Evolutionary conservation across 139 green algal species (phyloP).

Genomic region (Nannochloris sp.): DNA sequence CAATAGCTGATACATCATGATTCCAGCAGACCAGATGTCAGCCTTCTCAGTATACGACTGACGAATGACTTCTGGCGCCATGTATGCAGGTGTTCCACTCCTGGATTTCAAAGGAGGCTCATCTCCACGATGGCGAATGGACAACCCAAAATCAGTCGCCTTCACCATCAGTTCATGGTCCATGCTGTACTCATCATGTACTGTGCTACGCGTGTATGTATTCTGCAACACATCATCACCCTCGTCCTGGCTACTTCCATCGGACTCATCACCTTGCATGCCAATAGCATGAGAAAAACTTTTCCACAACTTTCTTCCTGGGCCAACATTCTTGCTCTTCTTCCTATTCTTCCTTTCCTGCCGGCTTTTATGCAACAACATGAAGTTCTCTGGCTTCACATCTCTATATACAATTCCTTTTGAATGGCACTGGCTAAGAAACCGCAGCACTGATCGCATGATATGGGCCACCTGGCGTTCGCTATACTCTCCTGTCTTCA

Average conservation of each 20-base stretch:
- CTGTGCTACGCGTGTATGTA: not conserved
- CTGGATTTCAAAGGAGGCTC: slow-evolving; percentile 66
- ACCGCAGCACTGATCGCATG: slow-evolving; percentile 41
- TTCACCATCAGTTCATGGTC: slow-evolving; percentile 53
- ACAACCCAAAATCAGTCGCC: slow-evolving; percentile 81
- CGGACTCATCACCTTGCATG: not conserved
- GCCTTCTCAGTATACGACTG: slow-evolving; percentile 66
- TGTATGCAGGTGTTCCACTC: slow-evolving; percentile 81
- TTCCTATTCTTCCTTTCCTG: not conserved
- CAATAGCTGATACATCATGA: slow-evolving; percentile 86
- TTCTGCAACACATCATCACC: too few relatives aligned
- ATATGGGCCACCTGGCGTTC: slow-evolving; percentile 45
- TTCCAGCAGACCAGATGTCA: slow-evolving; percentile 84
- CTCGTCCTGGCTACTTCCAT: not conserved
- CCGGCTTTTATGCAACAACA: slow-evolving; percentile 56
- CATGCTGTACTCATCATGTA: not conserved
- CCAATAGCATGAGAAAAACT: not conserved
- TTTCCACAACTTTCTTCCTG: not conserved
- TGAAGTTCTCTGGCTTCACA: slow-evolving; percentile 85
- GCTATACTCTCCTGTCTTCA: slow-evolving; percentile 43
- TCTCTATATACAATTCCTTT: slow-evolving; percentile 69
- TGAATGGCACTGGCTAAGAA: slow-evolving; percentile 83
- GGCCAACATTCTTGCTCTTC: not conserved
- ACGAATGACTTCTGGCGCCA: slow-evolving; percentile 70
- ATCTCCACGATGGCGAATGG: slow-evolving; percentile 65